Evolutionary conservation across 768 basidiomycete species (phyloP).

Genomic region (Boletus speciosus): DNA sequence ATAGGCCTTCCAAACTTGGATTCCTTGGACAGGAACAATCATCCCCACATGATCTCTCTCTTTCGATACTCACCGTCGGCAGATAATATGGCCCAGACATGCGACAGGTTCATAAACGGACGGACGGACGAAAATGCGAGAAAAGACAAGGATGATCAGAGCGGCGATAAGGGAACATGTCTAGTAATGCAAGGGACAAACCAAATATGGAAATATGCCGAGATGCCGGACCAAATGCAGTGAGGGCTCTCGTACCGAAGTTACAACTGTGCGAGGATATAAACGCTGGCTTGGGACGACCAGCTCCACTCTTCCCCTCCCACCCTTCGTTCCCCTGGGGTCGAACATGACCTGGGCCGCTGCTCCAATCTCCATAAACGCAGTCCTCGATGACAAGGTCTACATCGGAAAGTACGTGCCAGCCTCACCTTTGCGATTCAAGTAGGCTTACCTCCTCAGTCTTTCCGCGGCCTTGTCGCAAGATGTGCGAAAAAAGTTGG

Average conservation of each 20-base stretch:
- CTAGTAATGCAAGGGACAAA: neutral
- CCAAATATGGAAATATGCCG: slow-evolving; percentile 15
- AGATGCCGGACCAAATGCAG: slow-evolving; percentile 16
- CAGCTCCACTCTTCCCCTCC: slow-evolving; percentile 14
- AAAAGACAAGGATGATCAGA: neutral
- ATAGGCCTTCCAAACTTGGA: neutral
- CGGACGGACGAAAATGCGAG: neutral
- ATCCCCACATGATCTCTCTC: neutral
- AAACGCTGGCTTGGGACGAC: slow-evolving; percentile 9
- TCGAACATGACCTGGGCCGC: slow-evolving; percentile 28
- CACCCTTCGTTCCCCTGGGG: neutral
- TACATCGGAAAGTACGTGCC: slow-evolving; percentile 36
- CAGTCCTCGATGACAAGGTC: slow-evolving; percentile 31
- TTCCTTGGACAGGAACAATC: neutral
- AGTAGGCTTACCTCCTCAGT: slow-evolving; percentile 14
- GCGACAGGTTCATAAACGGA: neutral
- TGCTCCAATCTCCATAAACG: slow-evolving; percentile 23
- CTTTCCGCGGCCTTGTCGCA: slow-evolving; percentile 34
- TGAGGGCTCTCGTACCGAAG: neutral
- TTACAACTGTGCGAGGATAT: slow-evolving; percentile 10
- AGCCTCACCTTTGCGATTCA: neutral
- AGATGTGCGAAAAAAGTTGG: slow-evolving; percentile 29
- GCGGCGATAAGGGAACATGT: neutral
- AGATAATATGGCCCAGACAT: too few species aligned
- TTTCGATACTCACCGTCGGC: neutral